Base-by-base conservation (phyloP, 2,329 filamentous ascomycete genomes). In the Venturia pyrina region DNA sequence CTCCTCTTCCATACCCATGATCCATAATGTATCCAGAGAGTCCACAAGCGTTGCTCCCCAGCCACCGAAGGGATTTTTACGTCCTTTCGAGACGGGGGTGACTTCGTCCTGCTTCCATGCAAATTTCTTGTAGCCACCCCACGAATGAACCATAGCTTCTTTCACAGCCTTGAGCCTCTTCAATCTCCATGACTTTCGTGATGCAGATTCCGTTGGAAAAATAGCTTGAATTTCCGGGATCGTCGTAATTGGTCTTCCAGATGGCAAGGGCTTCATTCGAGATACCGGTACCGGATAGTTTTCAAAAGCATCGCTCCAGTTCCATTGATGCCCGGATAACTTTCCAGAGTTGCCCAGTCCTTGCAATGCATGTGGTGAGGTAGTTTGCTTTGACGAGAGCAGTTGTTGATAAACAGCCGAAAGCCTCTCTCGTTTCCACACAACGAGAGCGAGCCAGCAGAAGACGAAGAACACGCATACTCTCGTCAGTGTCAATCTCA, bases 11-110 rank as follows among this genome's bases (percentile, higher is more conserved):
- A 87, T 73, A 7, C 75, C 84, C 84, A 87, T 86, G 59, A 88
- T 87, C 78, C 81, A 83, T 2, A 88, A 79, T 0, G 85, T 86
- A 67, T 87, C 85, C 63, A 88, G 77, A 0, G 80, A 75, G 70
- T 88, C 86, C 32, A 88, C 80, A 62, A 87, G 72, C 0, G 85
- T 86, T 2, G 84, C 85, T 0, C 79, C 84, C 79, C 83, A 85
- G 32, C 81, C 80, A 11, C 82, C 81, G 69, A 84, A 84, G 0
- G 75, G 74, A 65, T 82, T 78, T 66, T 78, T 81, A 21, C 71
- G 76, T n/a, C 71, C 70, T 50, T 81, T 82, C 21, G 77, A 77
- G 2, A 85, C 74, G 13, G 83, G 83, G 34, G 73, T 71, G 10
- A 85, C 71, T 72, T 85, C 83, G 68, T 85, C 83, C 19, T 78